Percentiles rank a stretch among this genome's conserved stretches.
Conservation (phyloP, 1,284 basidiomycete genomes). For the Cryptococcus sp. region DNA sequence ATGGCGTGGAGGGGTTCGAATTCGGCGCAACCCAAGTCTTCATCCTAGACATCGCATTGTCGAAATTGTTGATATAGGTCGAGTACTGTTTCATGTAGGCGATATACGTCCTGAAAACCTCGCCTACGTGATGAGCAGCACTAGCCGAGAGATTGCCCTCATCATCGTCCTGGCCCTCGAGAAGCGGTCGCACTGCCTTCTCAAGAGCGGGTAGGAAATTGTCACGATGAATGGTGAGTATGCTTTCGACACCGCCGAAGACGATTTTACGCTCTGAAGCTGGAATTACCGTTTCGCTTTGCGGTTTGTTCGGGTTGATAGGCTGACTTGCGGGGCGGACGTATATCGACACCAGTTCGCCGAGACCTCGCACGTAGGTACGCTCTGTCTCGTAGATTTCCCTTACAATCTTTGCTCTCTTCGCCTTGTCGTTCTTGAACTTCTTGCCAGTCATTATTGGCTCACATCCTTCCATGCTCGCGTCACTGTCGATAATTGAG, state of each 20-base stretch:
- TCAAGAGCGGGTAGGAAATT: conserved; percentile 90
- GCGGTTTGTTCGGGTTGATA: conserved; percentile 60
- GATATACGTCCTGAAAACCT: conserved; percentile 87
- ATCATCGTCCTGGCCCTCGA: conserved; percentile 68
- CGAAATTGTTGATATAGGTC: conserved; percentile 95
- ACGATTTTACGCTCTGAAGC: conserved; percentile 80
- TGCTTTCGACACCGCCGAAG: conserved; percentile 85
- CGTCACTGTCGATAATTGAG: conserved; percentile 27
- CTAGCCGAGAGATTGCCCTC: conserved; percentile 72
- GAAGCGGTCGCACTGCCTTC: conserved; percentile 67
- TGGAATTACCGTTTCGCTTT: conserved; percentile 69
- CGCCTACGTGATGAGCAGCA: conserved; percentile 79
- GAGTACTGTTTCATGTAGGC: conserved; percentile 98
- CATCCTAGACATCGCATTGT: conserved; percentile 82
- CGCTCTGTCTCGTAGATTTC: conserved; percentile 91
- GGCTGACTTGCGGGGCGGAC: conserved; percentile 79
- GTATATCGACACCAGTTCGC: conserved; percentile 93
- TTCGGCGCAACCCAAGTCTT: conserved; percentile 75
- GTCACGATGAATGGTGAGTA: conserved; percentile 88
- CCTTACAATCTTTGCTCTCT: conserved; percentile 73
- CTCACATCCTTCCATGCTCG: conserved; percentile 14
- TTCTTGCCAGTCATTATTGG: conserved; percentile 65
- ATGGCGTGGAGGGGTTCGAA: conserved; percentile 46
- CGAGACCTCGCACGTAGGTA: conserved; percentile 89
- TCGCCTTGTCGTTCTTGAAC: conserved; percentile 82